Base-by-base conservation (phyloP, 352 stramenopile genomes). In the Phytophthora sp. region DNA sequence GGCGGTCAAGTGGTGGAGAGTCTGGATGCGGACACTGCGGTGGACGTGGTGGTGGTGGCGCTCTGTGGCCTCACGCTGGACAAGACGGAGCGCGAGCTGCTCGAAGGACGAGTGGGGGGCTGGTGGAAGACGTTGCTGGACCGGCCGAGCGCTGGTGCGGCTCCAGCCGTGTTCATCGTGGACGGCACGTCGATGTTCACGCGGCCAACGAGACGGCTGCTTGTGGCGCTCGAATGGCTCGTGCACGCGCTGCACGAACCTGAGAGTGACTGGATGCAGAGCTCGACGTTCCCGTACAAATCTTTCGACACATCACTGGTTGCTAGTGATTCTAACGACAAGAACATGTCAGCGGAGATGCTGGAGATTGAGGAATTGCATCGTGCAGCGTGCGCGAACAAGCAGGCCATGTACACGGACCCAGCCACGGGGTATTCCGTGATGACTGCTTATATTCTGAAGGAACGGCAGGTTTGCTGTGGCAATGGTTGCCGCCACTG, bases 401-500 rank as follows among this genome's bases (percentile, higher is more conserved):
- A 85, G 27, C 63, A 94, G 69, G 64, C 81, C 18, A 91, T 79
- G 55, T 97, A 97, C 66, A 88, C 61, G 17, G 91, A 97, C 60
- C 89, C 91, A 20, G 71, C 63, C 18, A 95, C 88, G 0, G 89
- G 89, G 4, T 97, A 97, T 62, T 83, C 66, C 2, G 92, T 98
- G 2, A 92, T 98, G 74, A 98, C 92, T 1, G 73, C 84, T 42
- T 57, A 93, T 32, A 86, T 84, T 34, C 78, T 96, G 51, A 60
- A 69, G 34, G 69, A 87, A 27, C 79, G 88, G 45, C 90, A 94
- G 41, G 84, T 83, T 38, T 98, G 92, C 59, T 98, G 92, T 72
- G 92, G 92, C 30, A 92, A 87, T 45, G 84, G 88, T 17, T 98
- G 92, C 68, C 79, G 92, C 7, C 92, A 98, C 59, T 98, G 92